phyloP scores from a whole-genome alignment of 1,284 basidiomycete genomes.

The Waitea zeae region DNA sequence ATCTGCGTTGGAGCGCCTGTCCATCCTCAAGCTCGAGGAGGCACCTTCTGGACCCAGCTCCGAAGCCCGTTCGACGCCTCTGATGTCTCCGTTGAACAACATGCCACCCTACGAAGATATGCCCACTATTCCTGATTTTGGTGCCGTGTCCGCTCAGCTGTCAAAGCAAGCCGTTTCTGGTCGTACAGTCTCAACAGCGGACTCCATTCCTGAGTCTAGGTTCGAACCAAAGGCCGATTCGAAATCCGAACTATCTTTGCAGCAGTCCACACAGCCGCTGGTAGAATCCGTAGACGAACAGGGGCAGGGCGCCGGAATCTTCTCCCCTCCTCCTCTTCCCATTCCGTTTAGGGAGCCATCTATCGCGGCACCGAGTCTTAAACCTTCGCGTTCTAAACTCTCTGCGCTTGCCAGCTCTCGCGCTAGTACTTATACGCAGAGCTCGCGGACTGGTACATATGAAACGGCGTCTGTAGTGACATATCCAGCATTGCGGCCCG shows the following conservation, averaged over 20 bases:
- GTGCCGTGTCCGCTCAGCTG: too few species aligned
- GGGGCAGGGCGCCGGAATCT: too few species aligned
- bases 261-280: too few species aligned
- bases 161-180: too few species aligned
- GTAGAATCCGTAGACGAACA: too few species aligned
- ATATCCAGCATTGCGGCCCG: constrained; percentile 47
- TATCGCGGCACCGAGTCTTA: too few species aligned
- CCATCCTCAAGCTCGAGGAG: constrained; percentile 35
- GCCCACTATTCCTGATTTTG: constrained; percentile 40
- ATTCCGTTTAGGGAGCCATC: too few species aligned
- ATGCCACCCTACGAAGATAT: constrained; percentile 27
- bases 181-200: too few species aligned
- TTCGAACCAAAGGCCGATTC: too few species aligned
- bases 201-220: too few species aligned
- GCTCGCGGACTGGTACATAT: constrained; percentile 27
- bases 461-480: constrained; percentile 42
- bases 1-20: constrained; percentile 59
- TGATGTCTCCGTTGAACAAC: constrained; percentile 14
- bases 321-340: too few species aligned
- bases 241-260: too few species aligned
- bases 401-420: constrained; percentile 42
- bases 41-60: constrained; percentile 33
- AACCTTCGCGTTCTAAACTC: constrained; percentile 41
- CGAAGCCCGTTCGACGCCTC: constrained; percentile 22
- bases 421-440: constrained; percentile 23